Conservation (phyloP, 108 stramenopile genomes). For the Phaeodactylum tricornutum region DNA sequence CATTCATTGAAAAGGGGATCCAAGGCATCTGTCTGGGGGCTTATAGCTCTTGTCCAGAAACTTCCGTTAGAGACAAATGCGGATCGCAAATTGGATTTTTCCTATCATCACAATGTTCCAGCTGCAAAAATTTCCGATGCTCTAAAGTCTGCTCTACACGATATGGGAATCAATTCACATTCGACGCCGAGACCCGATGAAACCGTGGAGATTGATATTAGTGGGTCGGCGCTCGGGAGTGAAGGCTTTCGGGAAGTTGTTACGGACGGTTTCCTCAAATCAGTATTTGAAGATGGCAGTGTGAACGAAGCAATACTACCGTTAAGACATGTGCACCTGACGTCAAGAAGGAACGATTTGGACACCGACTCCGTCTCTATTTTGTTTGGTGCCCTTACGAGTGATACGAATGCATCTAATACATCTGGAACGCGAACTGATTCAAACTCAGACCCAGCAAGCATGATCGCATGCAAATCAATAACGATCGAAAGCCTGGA, state of each 20-base stretch:
- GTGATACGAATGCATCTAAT: background rate
- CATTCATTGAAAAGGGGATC: too few relatives aligned
- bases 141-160: background rate
- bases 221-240: background rate
- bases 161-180: background rate
- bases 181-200: background rate
- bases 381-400: background rate
- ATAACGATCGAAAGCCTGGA: conserved; percentile 33
- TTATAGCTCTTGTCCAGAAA: too few relatives aligned
- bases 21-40: too few relatives aligned
- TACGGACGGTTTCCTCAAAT: too few relatives aligned
- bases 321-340: background rate
- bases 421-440: background rate
- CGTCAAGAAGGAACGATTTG: conserved; percentile 1
- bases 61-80: too few relatives aligned
- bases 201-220: background rate
- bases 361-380: background rate
- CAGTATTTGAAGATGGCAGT: too few relatives aligned
- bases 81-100: background rate
- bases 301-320: background rate
- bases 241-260: background rate
- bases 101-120: conserved; percentile 1
- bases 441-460: background rate
- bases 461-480: conserved; percentile 3
- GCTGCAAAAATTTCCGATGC: background rate